Evolutionary conservation across 2,329 filamentous ascomycete genomes (phyloP).

Genomic region (Rhinocladiella mackenziei): DNA sequence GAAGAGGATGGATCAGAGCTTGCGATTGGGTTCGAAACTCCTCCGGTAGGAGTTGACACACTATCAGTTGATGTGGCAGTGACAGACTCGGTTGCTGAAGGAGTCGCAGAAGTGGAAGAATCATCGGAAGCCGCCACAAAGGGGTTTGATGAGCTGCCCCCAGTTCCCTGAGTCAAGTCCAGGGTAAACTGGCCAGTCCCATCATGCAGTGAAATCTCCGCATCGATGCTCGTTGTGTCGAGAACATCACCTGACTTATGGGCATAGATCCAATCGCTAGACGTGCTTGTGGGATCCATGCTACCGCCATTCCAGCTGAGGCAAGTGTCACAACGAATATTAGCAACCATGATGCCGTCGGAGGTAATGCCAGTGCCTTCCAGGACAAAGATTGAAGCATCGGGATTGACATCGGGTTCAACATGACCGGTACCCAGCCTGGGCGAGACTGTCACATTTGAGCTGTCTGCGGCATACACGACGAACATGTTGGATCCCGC

Average conservation of each 20-base stretch:
- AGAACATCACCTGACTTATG: slow-evolving; percentile 45
- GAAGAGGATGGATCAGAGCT: slow-evolving; percentile 19
- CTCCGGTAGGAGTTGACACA: slow-evolving; percentile 14
- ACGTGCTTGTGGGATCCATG: slow-evolving; percentile 46
- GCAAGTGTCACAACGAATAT: slow-evolving; percentile 55
- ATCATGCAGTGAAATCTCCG: slow-evolving; percentile 46
- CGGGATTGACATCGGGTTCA: slow-evolving; percentile 42
- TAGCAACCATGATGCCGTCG: slow-evolving; percentile 53
- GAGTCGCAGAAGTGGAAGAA: slow-evolving; percentile 7
- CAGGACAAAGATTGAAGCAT: slow-evolving; percentile 47
- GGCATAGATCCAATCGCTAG: slow-evolving; percentile 52
- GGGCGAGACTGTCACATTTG: slow-evolving; percentile 57
- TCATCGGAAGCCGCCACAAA: slow-evolving; percentile 28
- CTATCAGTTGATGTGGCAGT: slow-evolving; percentile 2
- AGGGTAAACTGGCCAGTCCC: slow-evolving; percentile 43
- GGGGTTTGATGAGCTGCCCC: slow-evolving; percentile 42
- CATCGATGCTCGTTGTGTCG: slow-evolving; percentile 44
- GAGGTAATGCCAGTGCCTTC: slow-evolving; percentile 51
- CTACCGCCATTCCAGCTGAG: slow-evolving; percentile 50
- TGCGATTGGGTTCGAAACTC: slow-evolving; percentile 18
- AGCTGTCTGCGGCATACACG: slow-evolving; percentile 52
- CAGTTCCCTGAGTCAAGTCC: slow-evolving; percentile 48
- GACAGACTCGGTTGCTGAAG: slow-evolving; percentile 1
- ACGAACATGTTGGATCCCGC: slow-evolving; percentile 56
- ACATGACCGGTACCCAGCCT: slow-evolving; percentile 44